These are phyloP conservation scores for Blastobotrys robertii DNA, from an alignment of 805 yeast genomes.

Conservation along the genomic window DNA sequence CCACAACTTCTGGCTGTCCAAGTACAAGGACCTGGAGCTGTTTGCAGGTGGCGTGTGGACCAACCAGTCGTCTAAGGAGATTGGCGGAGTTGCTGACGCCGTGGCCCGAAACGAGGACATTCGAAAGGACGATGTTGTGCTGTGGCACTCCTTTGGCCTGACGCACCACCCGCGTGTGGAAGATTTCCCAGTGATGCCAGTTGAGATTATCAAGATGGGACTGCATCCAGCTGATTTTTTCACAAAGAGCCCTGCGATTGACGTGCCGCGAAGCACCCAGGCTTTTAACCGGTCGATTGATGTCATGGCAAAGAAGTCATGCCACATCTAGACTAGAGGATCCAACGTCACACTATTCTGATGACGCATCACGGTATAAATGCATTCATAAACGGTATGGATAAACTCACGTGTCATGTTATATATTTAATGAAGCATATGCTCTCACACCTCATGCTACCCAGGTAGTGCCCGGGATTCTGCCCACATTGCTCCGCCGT, in stretches of 20 bases:
- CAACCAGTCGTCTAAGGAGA: conserved; percentile 62
- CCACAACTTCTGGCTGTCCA: conserved; percentile 74
- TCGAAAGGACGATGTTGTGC: conserved; percentile 65
- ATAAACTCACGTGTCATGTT: too few relatives aligned
- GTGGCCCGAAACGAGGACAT: conserved; percentile 50
- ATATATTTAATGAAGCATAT: too few relatives aligned
- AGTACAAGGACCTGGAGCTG: conserved; percentile 60
- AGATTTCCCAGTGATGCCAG: conserved; percentile 88
- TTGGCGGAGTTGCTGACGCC: conserved; percentile 66
- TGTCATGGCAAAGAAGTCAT: conserved; percentile 18
- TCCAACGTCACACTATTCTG: too few relatives aligned
- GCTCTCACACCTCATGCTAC: too few relatives aligned
- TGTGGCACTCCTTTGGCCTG: conserved; percentile 75
- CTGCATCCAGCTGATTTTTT: conserved; percentile 68
- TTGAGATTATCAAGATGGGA: conserved; percentile 60
- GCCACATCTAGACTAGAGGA: conserved; percentile 11
- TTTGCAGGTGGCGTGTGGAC: conserved; percentile 83
- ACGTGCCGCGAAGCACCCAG: conserved; percentile 63
- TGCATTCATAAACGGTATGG: too few relatives aligned
- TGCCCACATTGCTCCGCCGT: too few relatives aligned
- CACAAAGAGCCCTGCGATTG: conserved; percentile 68
- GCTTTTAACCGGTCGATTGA: conserved; percentile 51
- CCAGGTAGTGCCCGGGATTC: too few relatives aligned
- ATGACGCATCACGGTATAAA: too few relatives aligned
- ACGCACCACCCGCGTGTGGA: conserved; percentile 77